Evolutionary conservation across 257 asterid genomes (phyloP).

Genomic region (Ocimum tenuiflorum): DNA sequence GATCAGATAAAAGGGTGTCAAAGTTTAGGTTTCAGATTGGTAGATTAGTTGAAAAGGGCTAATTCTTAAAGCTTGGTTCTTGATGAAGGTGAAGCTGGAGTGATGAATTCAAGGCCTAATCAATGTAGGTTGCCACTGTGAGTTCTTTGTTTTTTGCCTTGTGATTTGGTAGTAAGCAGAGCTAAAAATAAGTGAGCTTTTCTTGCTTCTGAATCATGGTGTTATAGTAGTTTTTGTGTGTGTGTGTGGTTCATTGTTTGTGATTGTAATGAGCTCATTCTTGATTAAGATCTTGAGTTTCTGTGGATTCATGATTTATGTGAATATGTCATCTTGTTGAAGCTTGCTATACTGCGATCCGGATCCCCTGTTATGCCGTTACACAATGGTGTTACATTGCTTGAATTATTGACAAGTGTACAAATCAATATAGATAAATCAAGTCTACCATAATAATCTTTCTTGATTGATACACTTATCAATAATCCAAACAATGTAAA

Average conservation of each 20-base stretch:
- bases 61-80: slow-evolving; percentile 22
- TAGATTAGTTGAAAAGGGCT: slow-evolving; percentile 23
- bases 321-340: too few species aligned
- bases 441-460: too few species aligned
- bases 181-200: background rate
- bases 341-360: too few species aligned
- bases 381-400: too few species aligned
- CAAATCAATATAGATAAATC: too few species aligned
- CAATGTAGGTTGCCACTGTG: too few species aligned
- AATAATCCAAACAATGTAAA: too few species aligned
- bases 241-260: background rate
- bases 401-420: too few species aligned
- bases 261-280: background rate
- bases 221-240: slow-evolving; percentile 19
- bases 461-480: too few species aligned
- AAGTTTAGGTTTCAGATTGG: slow-evolving; percentile 47
- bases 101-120: background rate
- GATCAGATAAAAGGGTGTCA: slow-evolving; percentile 27
- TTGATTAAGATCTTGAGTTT: background rate
- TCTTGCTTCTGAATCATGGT: slow-evolving; percentile 21
- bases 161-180: background rate
- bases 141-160: background rate
- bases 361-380: too few species aligned
- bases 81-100: slow-evolving; percentile 30
- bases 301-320: too few species aligned